Evolutionary conservation across 2,329 filamentous ascomycete species (phyloP).

Genomic region (Fusarium nisikadoi): DNA sequence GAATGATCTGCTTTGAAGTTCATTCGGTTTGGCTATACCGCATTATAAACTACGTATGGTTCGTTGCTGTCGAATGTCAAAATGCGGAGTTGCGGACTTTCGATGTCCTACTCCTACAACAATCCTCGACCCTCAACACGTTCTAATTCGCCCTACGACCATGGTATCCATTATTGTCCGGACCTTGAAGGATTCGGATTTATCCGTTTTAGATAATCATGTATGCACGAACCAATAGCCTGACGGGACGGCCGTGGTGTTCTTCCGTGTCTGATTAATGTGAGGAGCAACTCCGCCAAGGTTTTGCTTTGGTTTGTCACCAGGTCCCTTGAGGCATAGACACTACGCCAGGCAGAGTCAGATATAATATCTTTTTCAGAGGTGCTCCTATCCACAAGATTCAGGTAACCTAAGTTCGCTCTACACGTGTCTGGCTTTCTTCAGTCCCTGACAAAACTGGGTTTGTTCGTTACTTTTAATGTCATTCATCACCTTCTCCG

Average conservation of each 20-base stretch:
- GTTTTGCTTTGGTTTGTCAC: neutral
- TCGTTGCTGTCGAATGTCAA: neutral
- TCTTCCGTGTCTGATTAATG: neutral
- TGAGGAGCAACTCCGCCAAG: neutral
- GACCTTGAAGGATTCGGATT: neutral
- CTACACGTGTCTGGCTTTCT: neutral
- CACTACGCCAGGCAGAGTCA: no score
- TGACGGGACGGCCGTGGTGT: neutral
- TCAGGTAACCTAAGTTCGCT: neutral
- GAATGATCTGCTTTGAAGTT: no score
- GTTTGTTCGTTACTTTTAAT: neutral
- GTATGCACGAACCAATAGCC: neutral
- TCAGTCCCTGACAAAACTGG: neutral
- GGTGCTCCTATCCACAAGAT: neutral
- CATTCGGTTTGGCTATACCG: fast-evolving
- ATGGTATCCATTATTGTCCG: neutral
- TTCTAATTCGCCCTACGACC: neutral
- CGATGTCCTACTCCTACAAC: neutral
- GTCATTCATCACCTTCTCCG: neutral
- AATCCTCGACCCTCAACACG: neutral
- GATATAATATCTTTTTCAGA: no score
- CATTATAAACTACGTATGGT: neutral
- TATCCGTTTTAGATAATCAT: neutral
- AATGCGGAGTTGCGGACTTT: constrained; percentile 5
- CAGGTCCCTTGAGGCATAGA: neutral